Percentiles rank a stretch among this genome's conserved stretches.
These are phyloP conservation scores for Alloascoidea hylecoeti DNA, from an alignment of 805 yeast species.

Conservation along the genomic window DNA sequence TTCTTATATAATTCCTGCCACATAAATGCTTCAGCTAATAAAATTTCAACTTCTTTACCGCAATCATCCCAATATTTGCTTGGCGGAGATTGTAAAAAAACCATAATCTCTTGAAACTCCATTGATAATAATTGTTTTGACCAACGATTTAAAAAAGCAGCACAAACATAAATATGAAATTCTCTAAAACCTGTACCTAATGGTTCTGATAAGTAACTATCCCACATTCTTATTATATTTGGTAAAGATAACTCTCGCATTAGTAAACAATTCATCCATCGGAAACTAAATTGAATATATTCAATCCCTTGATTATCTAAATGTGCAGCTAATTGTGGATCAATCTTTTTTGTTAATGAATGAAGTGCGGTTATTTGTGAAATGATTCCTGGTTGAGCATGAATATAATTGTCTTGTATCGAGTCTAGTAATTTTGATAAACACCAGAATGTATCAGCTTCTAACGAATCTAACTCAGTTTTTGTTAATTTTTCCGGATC, in stretches of 20 bases:
- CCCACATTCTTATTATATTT: constrained; percentile 93
- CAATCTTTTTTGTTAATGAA: constrained; percentile 70
- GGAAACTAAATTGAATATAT: constrained; percentile 86
- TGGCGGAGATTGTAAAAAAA: constrained; percentile 84
- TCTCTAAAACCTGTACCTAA: constrained; percentile 64
- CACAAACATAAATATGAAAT: constrained; percentile 94
- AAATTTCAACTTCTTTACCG: constrained; percentile 83
- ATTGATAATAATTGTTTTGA: constrained; percentile 59
- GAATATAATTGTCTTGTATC: constrained; percentile 92
- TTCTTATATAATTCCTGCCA: constrained; percentile 91
- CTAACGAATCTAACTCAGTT: constrained; percentile 53
- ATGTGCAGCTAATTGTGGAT: constrained; percentile 57
- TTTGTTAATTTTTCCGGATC: constrained; percentile 50
- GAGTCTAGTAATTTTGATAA: constrained; percentile 82
- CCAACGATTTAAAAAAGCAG: constrained; percentile 88
- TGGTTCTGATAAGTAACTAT: constrained; percentile 60
- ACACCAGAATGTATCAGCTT: constrained; percentile 98
- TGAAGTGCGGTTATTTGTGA: constrained; percentile 77
- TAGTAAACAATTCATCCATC: constrained; percentile 97
- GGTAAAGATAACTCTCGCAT: constrained; percentile 84
- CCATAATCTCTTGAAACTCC: constrained; percentile 92
- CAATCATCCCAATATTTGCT: constrained; percentile 74
- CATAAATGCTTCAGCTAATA: constrained; percentile 89
- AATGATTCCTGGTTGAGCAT: constrained; percentile 95
- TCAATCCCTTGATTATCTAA: constrained; percentile 76